phyloP scores from a whole-genome alignment of 257 asterid genomes.

The Rubia yunnanensis region DNA sequence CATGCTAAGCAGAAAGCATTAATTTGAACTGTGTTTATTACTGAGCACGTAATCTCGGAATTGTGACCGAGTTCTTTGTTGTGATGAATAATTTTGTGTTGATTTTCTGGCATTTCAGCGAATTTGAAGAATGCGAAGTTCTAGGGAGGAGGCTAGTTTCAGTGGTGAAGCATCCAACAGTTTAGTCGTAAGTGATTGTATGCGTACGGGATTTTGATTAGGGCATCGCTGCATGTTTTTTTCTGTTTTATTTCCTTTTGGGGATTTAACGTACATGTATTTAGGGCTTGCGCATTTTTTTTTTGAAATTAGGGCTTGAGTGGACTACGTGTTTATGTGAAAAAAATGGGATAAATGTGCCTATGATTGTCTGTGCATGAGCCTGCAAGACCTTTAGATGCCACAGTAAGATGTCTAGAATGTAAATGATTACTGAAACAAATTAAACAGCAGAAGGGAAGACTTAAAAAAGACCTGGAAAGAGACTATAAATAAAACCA shows the following conservation, averaged over 20 bases:
- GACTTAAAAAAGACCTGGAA: neutral
- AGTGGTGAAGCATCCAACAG: slow-evolving; percentile 37
- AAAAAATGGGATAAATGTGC: neutral
- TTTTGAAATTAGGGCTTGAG: neutral
- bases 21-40: neutral
- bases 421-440: neutral
- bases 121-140: slow-evolving; percentile 38
- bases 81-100: neutral
- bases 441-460: neutral
- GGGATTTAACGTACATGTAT: neutral
- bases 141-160: slow-evolving; percentile 56
- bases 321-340: neutral
- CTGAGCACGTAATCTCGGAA: neutral
- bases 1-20: neutral
- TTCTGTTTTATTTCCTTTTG: neutral
- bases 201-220: neutral
- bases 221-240: neutral
- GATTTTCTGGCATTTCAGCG: slow-evolving; percentile 11
- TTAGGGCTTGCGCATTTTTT: neutral
- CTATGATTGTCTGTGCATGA: neutral
- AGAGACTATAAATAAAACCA: neutral
- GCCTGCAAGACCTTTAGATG: too few species aligned
- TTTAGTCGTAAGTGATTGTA: slow-evolving; percentile 14
- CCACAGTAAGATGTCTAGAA: too few species aligned
- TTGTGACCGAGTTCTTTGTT: neutral